phyloP scores from a whole-genome alignment of 495 filamentous ascomycete species.

The Lasiosphaeris hirsuta region DNA sequence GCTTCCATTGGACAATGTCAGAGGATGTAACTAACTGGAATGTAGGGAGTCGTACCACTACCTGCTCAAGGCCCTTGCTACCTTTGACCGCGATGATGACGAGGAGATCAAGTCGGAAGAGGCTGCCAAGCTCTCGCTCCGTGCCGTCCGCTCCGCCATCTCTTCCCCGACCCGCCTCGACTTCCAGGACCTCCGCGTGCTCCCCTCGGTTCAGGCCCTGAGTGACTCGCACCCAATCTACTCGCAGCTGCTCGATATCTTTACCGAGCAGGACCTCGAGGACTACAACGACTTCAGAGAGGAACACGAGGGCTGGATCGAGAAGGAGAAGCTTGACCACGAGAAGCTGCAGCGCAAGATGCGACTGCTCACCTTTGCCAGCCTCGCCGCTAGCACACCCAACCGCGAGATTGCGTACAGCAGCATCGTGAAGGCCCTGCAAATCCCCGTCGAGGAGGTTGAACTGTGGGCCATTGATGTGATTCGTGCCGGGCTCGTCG shows the following conservation, averaged over 20 bases:
- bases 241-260: slow-evolving; percentile 90
- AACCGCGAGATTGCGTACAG: slow-evolving; percentile 82
- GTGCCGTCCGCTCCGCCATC: slow-evolving; percentile 79
- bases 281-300: slow-evolving; percentile 93
- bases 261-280: slow-evolving; percentile 86
- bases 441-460: slow-evolving; percentile 76
- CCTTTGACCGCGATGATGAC: slow-evolving; percentile 63
- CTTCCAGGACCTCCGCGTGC: slow-evolving; percentile 86
- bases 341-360: slow-evolving; percentile 77
- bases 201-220: slow-evolving; percentile 83
- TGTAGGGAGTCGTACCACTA: slow-evolving; percentile 70
- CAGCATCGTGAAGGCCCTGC: slow-evolving; percentile 74
- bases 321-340: slow-evolving; percentile 63
- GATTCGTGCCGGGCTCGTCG: slow-evolving; percentile 88
- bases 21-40: slow-evolving; percentile 5
- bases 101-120: slow-evolving; percentile 61
- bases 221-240: slow-evolving; percentile 75
- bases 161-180: slow-evolving; percentile 75
- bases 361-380: slow-evolving; percentile 88
- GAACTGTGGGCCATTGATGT: slow-evolving; percentile 99
- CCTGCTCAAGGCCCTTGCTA: slow-evolving; percentile 77
- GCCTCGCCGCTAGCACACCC: slow-evolving; percentile 74
- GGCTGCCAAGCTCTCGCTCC: slow-evolving; percentile 76
- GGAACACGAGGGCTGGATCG: slow-evolving; percentile 74
- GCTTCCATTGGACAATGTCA: slow-evolving; percentile 20